phyloP scores from a whole-genome alignment of 768 basidiomycete genomes.

The Hirschioporus abietinus region DNA sequence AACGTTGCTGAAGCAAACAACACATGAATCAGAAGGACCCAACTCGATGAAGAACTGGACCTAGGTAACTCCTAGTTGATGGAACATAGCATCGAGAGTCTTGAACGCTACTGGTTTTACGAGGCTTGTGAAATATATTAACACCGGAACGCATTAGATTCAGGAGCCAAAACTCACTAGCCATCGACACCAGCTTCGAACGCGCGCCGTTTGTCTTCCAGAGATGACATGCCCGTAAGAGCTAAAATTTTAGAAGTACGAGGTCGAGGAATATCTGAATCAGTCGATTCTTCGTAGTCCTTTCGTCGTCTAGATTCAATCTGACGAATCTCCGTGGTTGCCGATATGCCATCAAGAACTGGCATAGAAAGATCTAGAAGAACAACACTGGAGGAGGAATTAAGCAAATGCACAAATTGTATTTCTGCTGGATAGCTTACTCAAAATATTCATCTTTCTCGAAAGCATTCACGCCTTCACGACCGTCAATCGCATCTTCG shows the following conservation, averaged over 20 bases:
- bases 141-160: constrained; percentile 5
- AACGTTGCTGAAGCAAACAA: too few relatives aligned
- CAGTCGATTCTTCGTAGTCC: constrained; percentile 19
- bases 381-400: constrained; percentile 52
- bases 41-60: neutral
- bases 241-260: constrained; percentile 56
- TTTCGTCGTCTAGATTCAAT: constrained; percentile 48
- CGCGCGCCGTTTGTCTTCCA: constrained; percentile 87
- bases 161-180: constrained; percentile 57
- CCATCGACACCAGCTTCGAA: constrained; percentile 94
- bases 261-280: constrained; percentile 28
- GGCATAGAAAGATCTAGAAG: constrained; percentile 93
- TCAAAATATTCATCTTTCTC: constrained; percentile 75
- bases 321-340: constrained; percentile 75
- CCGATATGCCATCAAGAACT: constrained; percentile 83
- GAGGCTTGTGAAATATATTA: constrained; percentile 42
- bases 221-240: constrained; percentile 88
- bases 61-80: constrained; percentile 55
- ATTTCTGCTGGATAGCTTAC: constrained; percentile 40
- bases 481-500: constrained; percentile 78
- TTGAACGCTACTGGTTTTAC: constrained; percentile 97
- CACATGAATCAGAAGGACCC: too few relatives aligned
- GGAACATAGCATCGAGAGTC: constrained; percentile 80
- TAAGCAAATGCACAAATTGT: constrained; percentile 10
- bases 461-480: constrained; percentile 76